phyloP scores from a whole-genome alignment of 2,329 filamentous ascomycete genomes.

The Cryphonectria radicalis region DNA sequence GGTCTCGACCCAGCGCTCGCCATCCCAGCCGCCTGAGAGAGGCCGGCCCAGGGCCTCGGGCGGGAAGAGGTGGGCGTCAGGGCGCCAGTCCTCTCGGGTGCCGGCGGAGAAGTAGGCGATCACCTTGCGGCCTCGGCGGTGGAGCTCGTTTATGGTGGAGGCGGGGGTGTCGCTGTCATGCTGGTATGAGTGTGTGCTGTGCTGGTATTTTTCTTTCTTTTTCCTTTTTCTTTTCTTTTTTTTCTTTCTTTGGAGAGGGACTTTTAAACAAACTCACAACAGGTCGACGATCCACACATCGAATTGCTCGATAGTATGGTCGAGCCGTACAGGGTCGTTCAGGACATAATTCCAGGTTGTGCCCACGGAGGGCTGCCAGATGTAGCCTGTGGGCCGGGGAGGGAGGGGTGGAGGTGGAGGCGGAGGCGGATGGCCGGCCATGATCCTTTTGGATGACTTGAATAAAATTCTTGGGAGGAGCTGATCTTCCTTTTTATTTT shows the following conservation, averaged over 20 bases:
- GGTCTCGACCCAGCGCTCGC: constrained; percentile 60
- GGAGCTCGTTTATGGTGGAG: constrained; percentile 47
- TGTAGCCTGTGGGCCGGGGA: constrained; percentile 23
- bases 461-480: not conserved
- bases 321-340: constrained; percentile 24
- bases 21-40: constrained; percentile 56
- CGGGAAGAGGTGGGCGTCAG: constrained; percentile 52
- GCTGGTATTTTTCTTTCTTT: not conserved
- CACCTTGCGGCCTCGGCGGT: constrained; percentile 54
- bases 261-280: constrained; percentile 5
- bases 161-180: constrained; percentile 21
- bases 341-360: constrained; percentile 29
- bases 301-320: constrained; percentile 21
- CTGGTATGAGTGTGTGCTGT: not conserved
- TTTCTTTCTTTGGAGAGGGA: too few relatives aligned
- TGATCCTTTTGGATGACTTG: not conserved
- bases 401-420: constrained; percentile 24
- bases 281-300: constrained; percentile 29
- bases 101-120: constrained; percentile 68
- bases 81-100: constrained; percentile 59
- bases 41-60: constrained; percentile 52
- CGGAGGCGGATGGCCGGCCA: not conserved
- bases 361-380: constrained; percentile 25
- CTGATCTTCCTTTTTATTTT: not conserved
- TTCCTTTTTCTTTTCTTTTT: not conserved